Evolutionary conservation across 1,139 yeast species (phyloP).

Genomic region (Kodamaea suecica): DNA sequence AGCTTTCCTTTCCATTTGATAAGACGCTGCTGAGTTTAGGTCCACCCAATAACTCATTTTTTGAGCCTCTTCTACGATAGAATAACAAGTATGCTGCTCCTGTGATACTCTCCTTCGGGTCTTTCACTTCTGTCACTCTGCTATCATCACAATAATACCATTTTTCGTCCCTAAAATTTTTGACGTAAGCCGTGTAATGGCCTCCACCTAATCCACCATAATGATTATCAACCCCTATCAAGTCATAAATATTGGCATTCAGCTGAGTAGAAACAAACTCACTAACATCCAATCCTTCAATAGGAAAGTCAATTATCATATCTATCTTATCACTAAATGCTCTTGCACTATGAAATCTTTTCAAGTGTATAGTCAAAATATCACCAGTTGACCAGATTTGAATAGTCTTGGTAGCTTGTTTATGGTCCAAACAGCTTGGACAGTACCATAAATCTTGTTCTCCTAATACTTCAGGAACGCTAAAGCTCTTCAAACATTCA

Average conservation of each 20-base stretch:
- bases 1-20: constrained; percentile 12
- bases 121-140: constrained; percentile 55
- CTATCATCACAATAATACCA: constrained; percentile 96
- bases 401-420: constrained; percentile 87
- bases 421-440: constrained; percentile 82
- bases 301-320: constrained; percentile 82
- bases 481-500: constrained; percentile 74
- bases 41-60: constrained; percentile 35
- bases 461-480: constrained; percentile 81
- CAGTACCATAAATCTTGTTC: constrained; percentile 95
- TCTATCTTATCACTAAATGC: constrained; percentile 89
- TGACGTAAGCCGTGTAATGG: constrained; percentile 88
- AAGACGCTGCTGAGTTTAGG: constrained; percentile 20
- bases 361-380: constrained; percentile 81
- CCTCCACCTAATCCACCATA: constrained; percentile 98
- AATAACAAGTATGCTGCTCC: constrained; percentile 88
- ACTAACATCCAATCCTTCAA: constrained; percentile 73
- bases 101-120: constrained; percentile 62
- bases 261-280: constrained; percentile 40
- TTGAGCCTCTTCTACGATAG: constrained; percentile 57
- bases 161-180: constrained; percentile 67
- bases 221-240: constrained; percentile 92
- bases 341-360: constrained; percentile 82
- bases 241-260: constrained; percentile 59
- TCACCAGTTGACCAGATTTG: constrained; percentile 94